phyloP scores from a whole-genome alignment of 164 flowering plant genomes.

The Houttuynia cordata region DNA sequence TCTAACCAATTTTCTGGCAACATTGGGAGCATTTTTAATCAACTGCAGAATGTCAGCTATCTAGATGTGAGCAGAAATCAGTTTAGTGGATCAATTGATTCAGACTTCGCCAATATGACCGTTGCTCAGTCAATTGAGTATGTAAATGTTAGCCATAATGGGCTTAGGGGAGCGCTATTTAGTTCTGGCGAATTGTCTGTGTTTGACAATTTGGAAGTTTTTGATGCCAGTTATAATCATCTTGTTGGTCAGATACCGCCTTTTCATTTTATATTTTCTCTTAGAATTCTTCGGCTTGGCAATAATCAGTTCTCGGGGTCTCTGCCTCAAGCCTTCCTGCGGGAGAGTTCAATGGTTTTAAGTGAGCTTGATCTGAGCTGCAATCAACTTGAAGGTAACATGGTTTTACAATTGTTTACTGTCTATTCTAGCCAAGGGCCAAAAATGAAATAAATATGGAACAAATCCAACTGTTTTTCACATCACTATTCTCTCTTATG shows the following conservation, averaged over 20 bases:
- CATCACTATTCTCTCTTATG: too few relatives aligned
- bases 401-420: too few relatives aligned
- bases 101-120: too few relatives aligned
- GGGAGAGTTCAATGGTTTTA: slow-evolving; percentile 52
- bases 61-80: slow-evolving; percentile 53
- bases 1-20: slow-evolving; percentile 42
- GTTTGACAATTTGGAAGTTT: slow-evolving; percentile 55
- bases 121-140: too few relatives aligned
- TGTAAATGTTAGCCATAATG: too few relatives aligned
- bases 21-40: slow-evolving; percentile 27
- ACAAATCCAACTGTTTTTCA: too few relatives aligned
- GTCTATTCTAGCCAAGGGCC: too few relatives aligned
- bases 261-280: slow-evolving; percentile 46
- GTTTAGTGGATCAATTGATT: slow-evolving; percentile 46
- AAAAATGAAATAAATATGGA: too few relatives aligned
- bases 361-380: slow-evolving; percentile 68
- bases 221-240: slow-evolving; percentile 58
- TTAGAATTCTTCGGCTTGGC: slow-evolving; percentile 41
- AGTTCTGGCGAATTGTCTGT: slow-evolving; percentile 51
- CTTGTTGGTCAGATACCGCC: slow-evolving; percentile 42
- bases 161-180: too few relatives aligned
- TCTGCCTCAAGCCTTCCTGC: slow-evolving; percentile 46
- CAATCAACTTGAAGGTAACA: too few relatives aligned
- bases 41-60: slow-evolving; percentile 26
- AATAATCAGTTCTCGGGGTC: slow-evolving; percentile 48